phyloP scores from a whole-genome alignment of 208 protist species.

The Naegleria lovaniensis region DNA sequence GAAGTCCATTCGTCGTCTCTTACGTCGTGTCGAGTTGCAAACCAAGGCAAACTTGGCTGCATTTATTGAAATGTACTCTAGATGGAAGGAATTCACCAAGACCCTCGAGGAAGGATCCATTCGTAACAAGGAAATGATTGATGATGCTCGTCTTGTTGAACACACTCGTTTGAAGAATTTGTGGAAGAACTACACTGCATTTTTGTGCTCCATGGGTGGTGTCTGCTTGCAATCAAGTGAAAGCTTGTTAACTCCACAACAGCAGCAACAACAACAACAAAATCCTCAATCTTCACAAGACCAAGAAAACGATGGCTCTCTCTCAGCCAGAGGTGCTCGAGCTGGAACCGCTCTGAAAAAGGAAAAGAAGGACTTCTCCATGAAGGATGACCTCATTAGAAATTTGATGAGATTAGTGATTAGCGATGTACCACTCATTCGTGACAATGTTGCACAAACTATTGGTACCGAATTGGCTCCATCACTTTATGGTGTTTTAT shows the following conservation, averaged over 20 bases:
- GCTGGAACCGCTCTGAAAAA: not conserved
- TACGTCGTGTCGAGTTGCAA: not conserved
- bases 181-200: slow-evolving; percentile 22
- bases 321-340: not conserved
- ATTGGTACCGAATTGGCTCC: not conserved
- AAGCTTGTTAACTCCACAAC: not conserved
- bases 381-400: not conserved
- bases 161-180: not conserved
- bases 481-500: not conserved
- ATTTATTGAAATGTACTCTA: not conserved
- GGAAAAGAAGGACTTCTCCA: not conserved
- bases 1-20: not conserved
- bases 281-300: not conserved
- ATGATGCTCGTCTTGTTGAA: not conserved
- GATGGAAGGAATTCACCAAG: slow-evolving; percentile 15
- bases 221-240: not conserved
- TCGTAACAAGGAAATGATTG: not conserved
- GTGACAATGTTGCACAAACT: not conserved
- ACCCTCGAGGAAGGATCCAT: not conserved
- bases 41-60: not conserved
- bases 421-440: not conserved
- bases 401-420: not conserved
- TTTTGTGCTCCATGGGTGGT: slow-evolving; percentile 7
- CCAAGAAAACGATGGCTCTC: not conserved
- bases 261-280: not conserved